Percentiles rank a stretch among this genome's conserved stretches.
phyloP scores from a whole-genome alignment of 2,329 filamentous ascomycete species.

The Aspergillus amoenus region DNA sequence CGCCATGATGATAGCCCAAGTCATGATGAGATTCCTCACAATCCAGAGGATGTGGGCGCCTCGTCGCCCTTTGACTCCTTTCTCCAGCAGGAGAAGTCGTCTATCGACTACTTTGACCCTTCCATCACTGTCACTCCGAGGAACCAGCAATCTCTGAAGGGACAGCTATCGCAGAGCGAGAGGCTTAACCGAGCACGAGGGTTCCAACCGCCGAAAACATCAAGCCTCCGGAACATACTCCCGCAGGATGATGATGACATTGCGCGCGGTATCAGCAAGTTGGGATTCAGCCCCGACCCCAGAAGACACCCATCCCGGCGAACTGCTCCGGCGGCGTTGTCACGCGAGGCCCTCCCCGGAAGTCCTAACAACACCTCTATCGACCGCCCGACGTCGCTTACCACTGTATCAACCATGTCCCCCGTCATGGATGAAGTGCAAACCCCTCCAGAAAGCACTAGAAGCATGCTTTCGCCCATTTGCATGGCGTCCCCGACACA shows the following conservation, averaged over 20 bases:
- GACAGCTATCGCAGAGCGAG: slow-evolving; percentile 38
- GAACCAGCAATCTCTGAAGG: slow-evolving; percentile 36
- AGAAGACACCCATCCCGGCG: slow-evolving; percentile 25
- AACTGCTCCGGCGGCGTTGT: slow-evolving; percentile 25
- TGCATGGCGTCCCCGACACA: slow-evolving; percentile 38
- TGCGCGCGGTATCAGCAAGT: slow-evolving; percentile 15
- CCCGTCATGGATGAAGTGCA: slow-evolving; percentile 40
- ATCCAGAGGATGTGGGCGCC: slow-evolving; percentile 36
- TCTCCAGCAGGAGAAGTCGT: slow-evolving; percentile 39
- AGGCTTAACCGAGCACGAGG: slow-evolving; percentile 23
- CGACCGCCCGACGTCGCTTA: slow-evolving; percentile 43
- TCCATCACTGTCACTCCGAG: slow-evolving; percentile 43
- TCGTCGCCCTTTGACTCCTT: slow-evolving; percentile 45
- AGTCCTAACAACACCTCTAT: slow-evolving; percentile 29
- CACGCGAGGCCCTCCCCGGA: slow-evolving; percentile 23
- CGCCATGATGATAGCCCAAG: slow-evolving; percentile 33
- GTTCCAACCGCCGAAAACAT: slow-evolving; percentile 33
- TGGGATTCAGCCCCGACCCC: slow-evolving; percentile 22
- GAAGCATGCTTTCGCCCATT: slow-evolving; percentile 38
- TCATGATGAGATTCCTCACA: slow-evolving; percentile 33
- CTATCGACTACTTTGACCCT: slow-evolving; percentile 44
- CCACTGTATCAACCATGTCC: slow-evolving; percentile 45
- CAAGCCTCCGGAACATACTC: slow-evolving; percentile 37
- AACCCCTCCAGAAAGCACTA: slow-evolving; percentile 40
- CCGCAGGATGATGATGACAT: slow-evolving; percentile 34